phyloP scores from a whole-genome alignment of 306 rosid genomes.

The Abrus precatorius region DNA sequence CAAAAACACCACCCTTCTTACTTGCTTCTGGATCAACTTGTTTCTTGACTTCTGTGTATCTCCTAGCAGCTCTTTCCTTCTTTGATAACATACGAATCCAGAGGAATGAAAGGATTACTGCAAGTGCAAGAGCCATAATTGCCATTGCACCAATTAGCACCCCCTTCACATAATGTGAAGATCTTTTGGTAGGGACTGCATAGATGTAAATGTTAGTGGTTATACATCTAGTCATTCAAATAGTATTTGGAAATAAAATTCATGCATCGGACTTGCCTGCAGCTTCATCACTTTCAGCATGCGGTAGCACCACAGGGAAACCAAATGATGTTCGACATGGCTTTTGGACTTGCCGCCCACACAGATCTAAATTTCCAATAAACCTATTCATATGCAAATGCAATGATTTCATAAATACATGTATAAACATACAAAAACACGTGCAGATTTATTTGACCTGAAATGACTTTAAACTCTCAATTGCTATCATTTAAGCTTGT shows the following conservation, averaged over 20 bases:
- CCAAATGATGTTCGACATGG: slow-evolving; percentile 93
- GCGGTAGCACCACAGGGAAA: slow-evolving; percentile 93
- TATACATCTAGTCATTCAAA: slow-evolving; percentile 1
- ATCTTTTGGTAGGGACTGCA: slow-evolving; percentile 80
- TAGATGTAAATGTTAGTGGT: slow-evolving; percentile 8
- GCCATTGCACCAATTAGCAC: slow-evolving; percentile 81
- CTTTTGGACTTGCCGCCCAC: slow-evolving; percentile 89
- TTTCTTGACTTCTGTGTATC: slow-evolving; percentile 78
- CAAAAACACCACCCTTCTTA: slow-evolving; percentile 50
- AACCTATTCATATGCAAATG: slow-evolving; percentile 60
- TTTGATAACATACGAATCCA: slow-evolving; percentile 73
- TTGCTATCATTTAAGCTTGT: not conserved
- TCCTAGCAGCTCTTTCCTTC: slow-evolving; percentile 81
- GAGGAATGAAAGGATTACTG: slow-evolving; percentile 67
- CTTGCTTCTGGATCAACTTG: slow-evolving; percentile 76
- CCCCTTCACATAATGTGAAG: slow-evolving; percentile 81
- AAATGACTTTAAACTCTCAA: not conserved
- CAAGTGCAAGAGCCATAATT: slow-evolving; percentile 65
- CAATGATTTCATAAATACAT: slow-evolving; percentile 7
- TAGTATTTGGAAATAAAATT: slow-evolving; percentile 21
- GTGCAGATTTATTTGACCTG: not conserved
- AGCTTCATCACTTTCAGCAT: slow-evolving; percentile 87
- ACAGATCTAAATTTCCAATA: slow-evolving; percentile 85
- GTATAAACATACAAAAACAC: slow-evolving; percentile 1
- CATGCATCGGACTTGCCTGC: slow-evolving; percentile 66